Evolutionary conservation across 306 rosid genomes (phyloP), one percentile per base, ranked within the genome.

Genomic region (Hippophae rhamnoides): DNA sequence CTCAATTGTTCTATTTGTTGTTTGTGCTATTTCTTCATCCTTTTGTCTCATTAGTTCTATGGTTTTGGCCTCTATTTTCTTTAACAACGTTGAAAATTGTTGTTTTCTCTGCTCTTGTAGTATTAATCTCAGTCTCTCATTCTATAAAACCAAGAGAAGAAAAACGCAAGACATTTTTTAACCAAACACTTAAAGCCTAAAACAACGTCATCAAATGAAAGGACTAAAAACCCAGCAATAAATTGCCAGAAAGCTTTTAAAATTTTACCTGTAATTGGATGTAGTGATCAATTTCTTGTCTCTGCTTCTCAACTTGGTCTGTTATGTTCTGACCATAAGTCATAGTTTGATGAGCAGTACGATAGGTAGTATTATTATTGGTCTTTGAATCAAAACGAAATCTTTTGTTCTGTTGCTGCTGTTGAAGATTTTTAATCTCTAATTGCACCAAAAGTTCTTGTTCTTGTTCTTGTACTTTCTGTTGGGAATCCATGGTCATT

Each of bases 11-110:
- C 62, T 87, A 56, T 52, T 78, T 1, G 53, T 10, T 8, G 78
- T 89, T 54, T 52, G 74, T 2, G 74, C 72, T 7, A 87, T 70
- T 51, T 85, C 83, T 50, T 81, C 83, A 6, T 87, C 92, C 9
- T 92, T 92, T 14, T 62, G 61, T 49, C 52, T 66, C 5, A 92
- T 10, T 0, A 85, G 2, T 0, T 27, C 10, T 38, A 13, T 7
- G 0, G 83, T 14, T 1, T 53, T 72, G 5, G 69, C 56, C 66
- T 88, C 95, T 1, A 74, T 8, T 38, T 40, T 82, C 72, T 60
- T 78, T 41, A 82, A 0, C 26, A 88, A 31, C 40, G 67, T 5
- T 27, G 52, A 38, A 7, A 78, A 18, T 10, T 81, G 86, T 41
- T 78, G 86, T 54, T 70, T 84, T 10, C 65, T 78, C 57, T 88